A percentile compares a stretch with the other conserved stretches of the same genome.
These are phyloP conservation scores for Yamadazyma nakazawae DNA, from an alignment of 805 yeast genomes.

Conservation along the genomic window DNA sequence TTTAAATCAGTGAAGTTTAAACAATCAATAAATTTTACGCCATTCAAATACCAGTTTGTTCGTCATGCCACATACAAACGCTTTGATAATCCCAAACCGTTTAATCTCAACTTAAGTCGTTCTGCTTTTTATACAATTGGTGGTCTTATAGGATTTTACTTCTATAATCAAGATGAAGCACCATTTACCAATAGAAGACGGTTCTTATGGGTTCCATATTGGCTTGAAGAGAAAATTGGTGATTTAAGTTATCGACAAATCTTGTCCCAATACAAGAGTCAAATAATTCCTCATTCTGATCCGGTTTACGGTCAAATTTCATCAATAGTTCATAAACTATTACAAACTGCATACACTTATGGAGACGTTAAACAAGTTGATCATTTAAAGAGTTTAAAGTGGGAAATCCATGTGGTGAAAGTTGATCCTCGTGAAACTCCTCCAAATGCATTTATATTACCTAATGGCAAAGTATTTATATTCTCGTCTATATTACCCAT, in stretches of 20 bases:
- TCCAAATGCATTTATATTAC: slow-evolving; percentile 95
- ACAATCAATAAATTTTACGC: not conserved
- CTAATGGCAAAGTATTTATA: slow-evolving; percentile 94
- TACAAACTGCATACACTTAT: slow-evolving; percentile 51
- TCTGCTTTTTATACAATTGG: slow-evolving; percentile 31
- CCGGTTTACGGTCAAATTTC: slow-evolving; percentile 57
- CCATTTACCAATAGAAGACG: slow-evolving; percentile 75
- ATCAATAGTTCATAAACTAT: slow-evolving; percentile 60
- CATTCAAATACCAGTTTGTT: not conserved
- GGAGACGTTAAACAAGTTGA: slow-evolving; percentile 31
- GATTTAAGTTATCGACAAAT: slow-evolving; percentile 61
- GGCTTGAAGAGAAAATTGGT: slow-evolving; percentile 63
- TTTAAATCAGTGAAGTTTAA: not conserved
- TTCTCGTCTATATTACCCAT: slow-evolving; percentile 75
- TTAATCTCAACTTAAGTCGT: slow-evolving; percentile 16
- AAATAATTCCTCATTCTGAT: slow-evolving; percentile 59
- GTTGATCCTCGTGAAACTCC: slow-evolving; percentile 68
- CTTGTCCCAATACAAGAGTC: slow-evolving; percentile 47
- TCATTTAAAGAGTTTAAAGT: slow-evolving; percentile 45
- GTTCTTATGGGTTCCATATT: slow-evolving; percentile 66
- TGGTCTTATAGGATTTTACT: slow-evolving; percentile 24
- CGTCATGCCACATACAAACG: slow-evolving; percentile 17
- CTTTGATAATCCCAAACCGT: slow-evolving; percentile 16
- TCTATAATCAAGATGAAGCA: slow-evolving; percentile 61
- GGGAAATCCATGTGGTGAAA: slow-evolving; percentile 71